Base-by-base conservation (phyloP, 2,329 filamentous ascomycete species). In the Simplicillium aogashimaense region DNA sequence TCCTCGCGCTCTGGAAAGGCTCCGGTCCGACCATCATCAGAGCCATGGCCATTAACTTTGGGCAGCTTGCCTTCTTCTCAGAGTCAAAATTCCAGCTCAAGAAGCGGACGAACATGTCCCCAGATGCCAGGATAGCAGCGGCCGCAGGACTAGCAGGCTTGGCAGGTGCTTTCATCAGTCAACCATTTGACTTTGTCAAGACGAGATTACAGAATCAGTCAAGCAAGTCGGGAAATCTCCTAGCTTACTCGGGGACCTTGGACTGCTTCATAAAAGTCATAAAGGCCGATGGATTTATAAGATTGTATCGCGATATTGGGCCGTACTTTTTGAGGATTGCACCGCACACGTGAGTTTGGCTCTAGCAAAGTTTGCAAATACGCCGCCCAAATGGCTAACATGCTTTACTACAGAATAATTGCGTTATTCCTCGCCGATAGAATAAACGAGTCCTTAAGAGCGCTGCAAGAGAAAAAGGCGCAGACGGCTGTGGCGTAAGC, bases 131-230 rank as follows among this genome's bases (percentile, higher is more conserved):
- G 55, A 81, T 78, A 1, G 66, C 83, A 42, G 70, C 76, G 1
- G 79, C 80, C 0, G 76, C 72, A 3, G 78, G 71, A 5, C 70
- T 83, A 44, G 81, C 81, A 1, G 81, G 81, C 1, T 83, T 84
- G 65, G 83, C 83, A 50, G 81, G 80, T 12, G 76, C 70, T 47
- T 83, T 83, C 67, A 74, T 84, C 51, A 78, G 72, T 16, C 56
- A 83, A 55, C 81, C 81, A 1, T 84, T 85, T 52, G 81, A 85
- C 58, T 84, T 85, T 53, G 72, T 85, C 61, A 85, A 85, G 70
- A 85, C 80, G 16, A 65, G 80, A 45, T 56, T 84, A 54, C 79
- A 83, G 64, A 81, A 81, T 59, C 79, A 83, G 61, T 39, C 25
- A 12, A 8, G 10, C 33, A 28, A 3, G n/a, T 5, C 71, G 69